Evolutionary conservation across 129 eudicot genomes (phyloP).

Genomic region (Dittrichia graveolens): DNA sequence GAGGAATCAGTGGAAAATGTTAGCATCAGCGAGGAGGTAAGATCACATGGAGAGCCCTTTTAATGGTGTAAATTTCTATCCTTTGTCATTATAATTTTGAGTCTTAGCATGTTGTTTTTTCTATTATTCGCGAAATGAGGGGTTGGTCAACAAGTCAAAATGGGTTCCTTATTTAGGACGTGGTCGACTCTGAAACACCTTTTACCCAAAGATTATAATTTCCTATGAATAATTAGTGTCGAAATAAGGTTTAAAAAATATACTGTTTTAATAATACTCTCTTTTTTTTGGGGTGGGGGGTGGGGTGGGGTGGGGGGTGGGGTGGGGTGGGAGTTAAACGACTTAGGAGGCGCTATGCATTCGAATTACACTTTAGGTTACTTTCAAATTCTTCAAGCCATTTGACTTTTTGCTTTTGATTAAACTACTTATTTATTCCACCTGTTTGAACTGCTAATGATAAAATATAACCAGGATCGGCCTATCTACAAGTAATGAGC

Average conservation of each 20-base stretch:
- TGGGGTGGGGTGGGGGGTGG: too few relatives aligned
- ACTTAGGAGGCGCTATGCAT: conserved; percentile 13
- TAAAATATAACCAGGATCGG: not conserved
- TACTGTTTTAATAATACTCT: not conserved
- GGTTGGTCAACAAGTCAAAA: conserved; percentile 8
- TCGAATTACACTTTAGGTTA: not conserved
- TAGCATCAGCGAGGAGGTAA: conserved; percentile 50
- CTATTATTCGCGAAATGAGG: conserved; percentile 8
- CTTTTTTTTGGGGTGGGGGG: too few relatives aligned
- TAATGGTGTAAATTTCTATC: not conserved
- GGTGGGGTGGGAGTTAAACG: too few relatives aligned
- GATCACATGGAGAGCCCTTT: conserved; percentile 7
- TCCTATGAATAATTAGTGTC: not conserved
- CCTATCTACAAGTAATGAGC: not conserved
- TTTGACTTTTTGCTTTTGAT: not conserved
- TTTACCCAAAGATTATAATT: not conserved
- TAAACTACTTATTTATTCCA: not conserved
- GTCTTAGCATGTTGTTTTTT: not conserved
- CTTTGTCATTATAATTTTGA: not conserved
- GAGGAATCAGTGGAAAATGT: conserved; percentile 47
- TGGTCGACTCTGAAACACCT: not conserved
- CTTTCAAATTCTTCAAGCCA: not conserved
- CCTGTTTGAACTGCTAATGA: not conserved
- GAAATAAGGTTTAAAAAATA: not conserved
- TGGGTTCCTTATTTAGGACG: not conserved